Base-by-base conservation (phyloP, 345 rosid genomes). In the Camelina sativa region DNA sequence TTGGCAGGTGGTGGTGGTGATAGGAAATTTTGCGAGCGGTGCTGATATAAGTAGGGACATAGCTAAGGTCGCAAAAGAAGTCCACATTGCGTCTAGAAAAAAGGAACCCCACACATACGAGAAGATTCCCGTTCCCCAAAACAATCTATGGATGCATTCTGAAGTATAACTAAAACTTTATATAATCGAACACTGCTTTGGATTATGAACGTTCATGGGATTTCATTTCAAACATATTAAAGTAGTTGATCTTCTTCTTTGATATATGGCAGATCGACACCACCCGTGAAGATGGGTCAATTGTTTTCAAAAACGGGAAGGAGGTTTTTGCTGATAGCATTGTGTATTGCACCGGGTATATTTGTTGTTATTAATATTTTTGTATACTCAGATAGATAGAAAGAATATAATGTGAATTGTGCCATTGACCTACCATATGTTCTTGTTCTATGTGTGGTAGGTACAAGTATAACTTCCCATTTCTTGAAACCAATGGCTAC, bases 41-140 rank as follows among this genome's bases (percentile, higher is more conserved):
- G 61, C 30, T 40, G 93, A 89, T 76, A 82, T 89, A 65, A 84
- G 89, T 11, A 76, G 85, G 77, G 97, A 92, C 35, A 63, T 82
- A 71, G 85, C 91, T 56, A 60, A 48, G 4, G 86, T 85, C 28
- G 93, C 94, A 17, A 91, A 86, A 80, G 92, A 89, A 82, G 96
- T 92, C 10, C 91, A 86, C 19, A 46, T 46, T 6, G 50, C 50
- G 19, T 46, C 50, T n/a, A 15, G 50, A 44, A 9, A 19, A 46
- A 46, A 2, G 50, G 50, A 46, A 46, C 50, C 50, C 19, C 50
- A 46, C 19, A 46, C 50, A 46, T 46, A 15, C 19, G 19, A 46
- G 19, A 46, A 46, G 8, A 7, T 46, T n/a, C 8, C 50, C 19
- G 50, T 46, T 15, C 50, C 50, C 19, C 19, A 46, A 2, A 46